Evolutionary conservation across 208 protist species (phyloP).

Genomic region (Strigomonas galati): DNA sequence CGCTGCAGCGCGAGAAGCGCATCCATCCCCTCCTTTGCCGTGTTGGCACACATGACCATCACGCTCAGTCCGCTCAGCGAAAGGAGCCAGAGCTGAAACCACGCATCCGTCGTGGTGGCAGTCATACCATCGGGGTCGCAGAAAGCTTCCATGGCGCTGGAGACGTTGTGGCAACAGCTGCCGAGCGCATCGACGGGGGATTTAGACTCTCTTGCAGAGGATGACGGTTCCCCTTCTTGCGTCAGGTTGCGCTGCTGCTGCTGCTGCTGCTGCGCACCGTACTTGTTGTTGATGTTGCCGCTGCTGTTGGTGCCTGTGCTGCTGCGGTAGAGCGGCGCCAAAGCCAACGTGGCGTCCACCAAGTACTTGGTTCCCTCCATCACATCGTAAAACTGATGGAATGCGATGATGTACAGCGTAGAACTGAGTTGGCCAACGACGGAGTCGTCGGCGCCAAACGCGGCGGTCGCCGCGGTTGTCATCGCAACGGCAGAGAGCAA

Average conservation of each 20-base stretch:
- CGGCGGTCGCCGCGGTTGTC: neutral
- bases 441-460: neutral
- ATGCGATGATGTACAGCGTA: neutral
- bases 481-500: no score
- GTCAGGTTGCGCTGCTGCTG: neutral
- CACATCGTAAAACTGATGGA: constrained; percentile 15
- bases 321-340: no score
- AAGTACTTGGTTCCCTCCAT: constrained; percentile 16
- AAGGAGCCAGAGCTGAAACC: constrained; percentile 43
- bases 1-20: constrained; percentile 60
- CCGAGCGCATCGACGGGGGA: constrained; percentile 2
- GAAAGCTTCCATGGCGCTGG: neutral
- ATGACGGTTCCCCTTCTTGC: no score
- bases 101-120: constrained; percentile 3
- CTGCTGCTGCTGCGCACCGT: neutral
- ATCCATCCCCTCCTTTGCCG: constrained; percentile 32
- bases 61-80: constrained; percentile 40
- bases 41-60: constrained; percentile 38
- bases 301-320: neutral
- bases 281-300: neutral
- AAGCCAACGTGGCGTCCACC: constrained; percentile 5
- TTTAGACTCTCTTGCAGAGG: neutral
- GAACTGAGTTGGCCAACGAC: neutral
- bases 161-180: constrained; percentile 7
- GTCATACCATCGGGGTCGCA: neutral